These are phyloP conservation scores for Nemania serpens DNA, from an alignment of 2,329 filamentous ascomycete species.

Conservation along the genomic window DNA sequence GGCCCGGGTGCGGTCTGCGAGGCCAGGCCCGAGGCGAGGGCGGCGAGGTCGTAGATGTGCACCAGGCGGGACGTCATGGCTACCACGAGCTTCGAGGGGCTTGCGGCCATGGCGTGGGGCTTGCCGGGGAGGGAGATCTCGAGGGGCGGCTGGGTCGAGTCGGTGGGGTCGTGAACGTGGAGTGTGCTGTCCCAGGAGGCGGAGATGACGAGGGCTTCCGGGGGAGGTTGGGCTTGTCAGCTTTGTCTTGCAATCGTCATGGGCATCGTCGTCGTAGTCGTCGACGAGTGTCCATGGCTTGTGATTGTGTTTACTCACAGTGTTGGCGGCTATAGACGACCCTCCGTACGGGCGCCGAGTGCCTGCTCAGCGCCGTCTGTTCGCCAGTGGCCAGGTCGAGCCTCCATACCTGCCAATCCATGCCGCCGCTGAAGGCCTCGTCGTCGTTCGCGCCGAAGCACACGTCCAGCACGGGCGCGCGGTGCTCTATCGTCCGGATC, in stretches of 20 bases:
- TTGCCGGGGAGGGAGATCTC: constrained; percentile 78
- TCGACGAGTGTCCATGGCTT: too few relatives aligned
- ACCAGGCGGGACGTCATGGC: constrained; percentile 95
- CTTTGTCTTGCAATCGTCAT: constrained; percentile 22
- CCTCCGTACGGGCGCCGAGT: constrained; percentile 78
- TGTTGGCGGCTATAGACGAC: constrained; percentile 81
- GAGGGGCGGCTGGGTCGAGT: constrained; percentile 59
- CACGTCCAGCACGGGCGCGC: constrained; percentile 85
- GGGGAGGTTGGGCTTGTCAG: not conserved
- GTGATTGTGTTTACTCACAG: constrained; percentile 49
- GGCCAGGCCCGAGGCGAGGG: constrained; percentile 62
- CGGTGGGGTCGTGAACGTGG: constrained; percentile 74
- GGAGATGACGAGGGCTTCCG: constrained; percentile 74
- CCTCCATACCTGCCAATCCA: constrained; percentile 84
- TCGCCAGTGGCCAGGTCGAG: constrained; percentile 74
- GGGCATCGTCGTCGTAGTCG: too few relatives aligned
- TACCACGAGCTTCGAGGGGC: constrained; percentile 81
- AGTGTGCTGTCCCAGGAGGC: constrained; percentile 93
- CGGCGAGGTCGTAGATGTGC: constrained; percentile 87
- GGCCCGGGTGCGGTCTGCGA: constrained; percentile 60
- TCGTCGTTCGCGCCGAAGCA: constrained; percentile 85
- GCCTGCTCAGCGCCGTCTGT: constrained; percentile 76
- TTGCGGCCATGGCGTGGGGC: constrained; percentile 84
- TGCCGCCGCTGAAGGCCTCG: constrained; percentile 82
- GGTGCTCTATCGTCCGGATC: constrained; percentile 75